Evolutionary conservation across 2,329 filamentous ascomycete genomes (phyloP).

Genomic region (Keithomyces neogunnii): DNA sequence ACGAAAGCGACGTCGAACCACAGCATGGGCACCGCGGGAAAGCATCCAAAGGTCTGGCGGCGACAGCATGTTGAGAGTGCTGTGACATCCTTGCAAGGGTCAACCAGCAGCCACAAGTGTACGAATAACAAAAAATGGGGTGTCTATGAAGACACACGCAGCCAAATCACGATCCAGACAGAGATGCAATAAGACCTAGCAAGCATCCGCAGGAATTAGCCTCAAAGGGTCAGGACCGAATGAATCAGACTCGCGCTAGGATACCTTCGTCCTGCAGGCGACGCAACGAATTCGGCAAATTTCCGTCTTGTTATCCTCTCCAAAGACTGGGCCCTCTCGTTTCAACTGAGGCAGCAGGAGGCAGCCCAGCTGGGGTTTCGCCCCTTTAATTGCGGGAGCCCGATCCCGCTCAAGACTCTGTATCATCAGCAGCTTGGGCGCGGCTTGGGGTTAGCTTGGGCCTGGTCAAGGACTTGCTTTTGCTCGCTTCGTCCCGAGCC

Average conservation of each 20-base stretch:
- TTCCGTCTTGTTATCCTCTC: too few relatives aligned
- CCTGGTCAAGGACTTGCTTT: neutral
- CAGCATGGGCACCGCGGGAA: neutral
- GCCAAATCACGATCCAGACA: neutral
- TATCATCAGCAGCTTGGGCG: neutral
- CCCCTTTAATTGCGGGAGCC: neutral
- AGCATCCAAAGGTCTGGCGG: neutral
- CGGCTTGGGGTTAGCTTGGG: too few relatives aligned
- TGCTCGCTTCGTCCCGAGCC: constrained; percentile 5
- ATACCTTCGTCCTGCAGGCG: too few relatives aligned
- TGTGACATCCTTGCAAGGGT: neutral
- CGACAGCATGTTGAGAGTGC: neutral
- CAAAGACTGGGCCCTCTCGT: too few relatives aligned
- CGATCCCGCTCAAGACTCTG: neutral
- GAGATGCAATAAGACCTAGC: neutral
- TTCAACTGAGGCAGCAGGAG: too few relatives aligned
- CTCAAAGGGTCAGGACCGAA: neutral
- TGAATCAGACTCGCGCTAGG: neutral
- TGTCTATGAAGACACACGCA: neutral
- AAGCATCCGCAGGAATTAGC: neutral
- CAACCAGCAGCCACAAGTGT: neutral
- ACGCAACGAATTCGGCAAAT: too few relatives aligned
- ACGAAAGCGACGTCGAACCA: too few relatives aligned
- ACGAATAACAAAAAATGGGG: neutral
- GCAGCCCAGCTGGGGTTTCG: too few relatives aligned